Conservation (phyloP, 2,329 filamentous ascomycete genomes). For the Xylariaceae sp. region DNA sequence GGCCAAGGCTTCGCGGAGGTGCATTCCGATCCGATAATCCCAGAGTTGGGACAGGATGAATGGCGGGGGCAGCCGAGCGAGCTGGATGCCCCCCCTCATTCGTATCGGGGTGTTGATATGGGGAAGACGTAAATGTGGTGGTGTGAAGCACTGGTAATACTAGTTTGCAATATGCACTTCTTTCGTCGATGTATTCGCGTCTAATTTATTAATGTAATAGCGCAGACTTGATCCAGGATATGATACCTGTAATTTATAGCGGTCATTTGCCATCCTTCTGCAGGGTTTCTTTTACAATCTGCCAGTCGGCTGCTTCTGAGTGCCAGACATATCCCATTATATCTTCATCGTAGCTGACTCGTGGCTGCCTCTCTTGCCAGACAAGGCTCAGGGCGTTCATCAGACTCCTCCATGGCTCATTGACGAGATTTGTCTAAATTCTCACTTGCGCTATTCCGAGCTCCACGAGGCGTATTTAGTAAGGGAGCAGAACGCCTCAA, state of each 20-base stretch:
- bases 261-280: background rate
- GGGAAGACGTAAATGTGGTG: background rate
- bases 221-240: background rate
- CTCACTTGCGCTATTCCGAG: background rate
- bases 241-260: background rate
- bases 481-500: background rate
- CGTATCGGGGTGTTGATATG: background rate
- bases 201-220: background rate
- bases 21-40: background rate
- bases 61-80: slow-evolving; percentile 9
- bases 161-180: background rate
- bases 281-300: background rate
- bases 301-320: background rate
- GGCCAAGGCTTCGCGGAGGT: slow-evolving; percentile 3
- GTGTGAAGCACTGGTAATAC: background rate
- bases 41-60: background rate
- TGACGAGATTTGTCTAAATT: background rate
- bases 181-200: background rate
- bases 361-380: background rate
- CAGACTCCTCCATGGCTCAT: background rate
- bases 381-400: background rate
- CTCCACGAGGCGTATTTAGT: background rate
- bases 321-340: background rate
- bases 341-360: background rate
- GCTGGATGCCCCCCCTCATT: background rate